Conservation (phyloP, 2,329 filamentous ascomycete species). For the Colletotrichum shisoi region DNA sequence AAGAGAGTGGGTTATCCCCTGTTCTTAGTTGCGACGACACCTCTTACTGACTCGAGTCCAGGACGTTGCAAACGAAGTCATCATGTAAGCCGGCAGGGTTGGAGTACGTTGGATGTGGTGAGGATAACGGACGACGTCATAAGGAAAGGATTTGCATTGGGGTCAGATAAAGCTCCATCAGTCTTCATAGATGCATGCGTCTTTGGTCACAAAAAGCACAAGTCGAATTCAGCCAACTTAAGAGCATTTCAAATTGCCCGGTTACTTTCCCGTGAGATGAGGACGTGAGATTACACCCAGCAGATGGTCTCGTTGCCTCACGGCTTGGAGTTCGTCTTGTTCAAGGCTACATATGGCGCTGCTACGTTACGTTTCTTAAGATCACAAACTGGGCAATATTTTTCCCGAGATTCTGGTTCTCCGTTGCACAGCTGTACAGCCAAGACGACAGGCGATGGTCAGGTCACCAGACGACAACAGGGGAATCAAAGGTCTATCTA, state of each 20-base stretch:
- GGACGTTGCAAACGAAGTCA: conserved; percentile 87
- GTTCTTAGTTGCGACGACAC: conserved; percentile 3
- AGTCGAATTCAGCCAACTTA: conserved; percentile 35
- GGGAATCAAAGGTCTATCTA: no score
- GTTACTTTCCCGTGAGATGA: background rate
- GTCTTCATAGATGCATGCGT: conserved; percentile 38
- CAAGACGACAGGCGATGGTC: no score
- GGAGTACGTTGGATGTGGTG: conserved; percentile 4
- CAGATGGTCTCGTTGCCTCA: background rate
- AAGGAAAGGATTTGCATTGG: conserved; percentile 33
- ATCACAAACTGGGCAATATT: no score
- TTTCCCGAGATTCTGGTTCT: no score
- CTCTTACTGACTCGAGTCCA: conserved; percentile 51
- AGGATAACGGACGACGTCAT: conserved; percentile 30
- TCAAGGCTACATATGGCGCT: no score
- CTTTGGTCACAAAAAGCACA: conserved; percentile 38
- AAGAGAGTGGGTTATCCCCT: conserved; percentile 75
- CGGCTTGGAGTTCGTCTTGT: background rate
- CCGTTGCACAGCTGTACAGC: no score
- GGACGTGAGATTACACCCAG: background rate
- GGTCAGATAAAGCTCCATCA: conserved; percentile 31
- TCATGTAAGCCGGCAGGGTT: conserved; percentile 71
- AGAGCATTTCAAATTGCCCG: conserved; percentile 8
- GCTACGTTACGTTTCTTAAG: no score
- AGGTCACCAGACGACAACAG: no score